phyloP scores from a whole-genome alignment of 208 protist genomes.

The Acanthamoeba comandoni region DNA sequence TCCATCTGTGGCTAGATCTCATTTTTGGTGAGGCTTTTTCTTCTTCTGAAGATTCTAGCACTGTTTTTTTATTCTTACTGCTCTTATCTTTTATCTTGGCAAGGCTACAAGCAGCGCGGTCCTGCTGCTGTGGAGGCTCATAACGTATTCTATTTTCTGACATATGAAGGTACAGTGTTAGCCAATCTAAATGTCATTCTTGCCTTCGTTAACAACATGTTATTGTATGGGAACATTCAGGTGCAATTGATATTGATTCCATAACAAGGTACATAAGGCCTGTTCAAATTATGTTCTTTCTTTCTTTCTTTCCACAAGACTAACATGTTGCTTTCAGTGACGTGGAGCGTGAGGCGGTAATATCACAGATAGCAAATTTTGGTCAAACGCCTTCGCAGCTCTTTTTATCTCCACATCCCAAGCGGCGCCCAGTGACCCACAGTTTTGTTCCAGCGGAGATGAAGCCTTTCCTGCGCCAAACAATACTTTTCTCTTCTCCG shows the following conservation, averaged over 20 bases:
- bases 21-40: conserved; percentile 92
- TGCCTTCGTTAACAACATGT: background rate
- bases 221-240: no score
- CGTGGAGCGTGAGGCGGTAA: conserved; percentile 87
- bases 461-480: conserved; percentile 26
- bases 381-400: conserved; percentile 91
- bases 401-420: conserved; percentile 82
- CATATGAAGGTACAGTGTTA: conserved; percentile 92
- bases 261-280: no score
- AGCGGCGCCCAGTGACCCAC: conserved; percentile 35
- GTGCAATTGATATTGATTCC: conserved; percentile 91
- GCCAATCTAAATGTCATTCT: background rate
- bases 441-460: conserved; percentile 46
- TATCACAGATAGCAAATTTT: conserved; percentile 95
- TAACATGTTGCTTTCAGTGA: no score
- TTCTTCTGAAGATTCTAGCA: background rate
- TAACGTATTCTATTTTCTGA: conserved; percentile 96
- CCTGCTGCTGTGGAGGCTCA: conserved; percentile 91
- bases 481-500: conserved; percentile 21
- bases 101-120: conserved; percentile 93
- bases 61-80: conserved; percentile 86
- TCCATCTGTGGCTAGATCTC: conserved; percentile 97
- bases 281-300: no score
- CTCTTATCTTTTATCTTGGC: conserved; percentile 93
- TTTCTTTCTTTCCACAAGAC: no score